Base-by-base conservation (phyloP, 1,139 yeast genomes). In the Diutina rugosa region DNA sequence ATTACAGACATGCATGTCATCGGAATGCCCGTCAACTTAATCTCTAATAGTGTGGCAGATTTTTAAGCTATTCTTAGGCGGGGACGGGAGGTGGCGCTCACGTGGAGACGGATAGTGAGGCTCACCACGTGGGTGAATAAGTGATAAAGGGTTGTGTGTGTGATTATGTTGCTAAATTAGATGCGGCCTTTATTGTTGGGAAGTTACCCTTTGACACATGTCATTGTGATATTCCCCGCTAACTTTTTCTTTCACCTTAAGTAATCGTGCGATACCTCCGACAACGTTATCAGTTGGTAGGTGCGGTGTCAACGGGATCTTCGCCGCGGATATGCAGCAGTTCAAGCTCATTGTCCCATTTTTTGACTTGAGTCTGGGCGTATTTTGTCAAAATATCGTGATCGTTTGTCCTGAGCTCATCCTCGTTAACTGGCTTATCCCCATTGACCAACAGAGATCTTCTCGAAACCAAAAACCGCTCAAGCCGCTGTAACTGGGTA, bases 401-500 rank as follows among this genome's bases (percentile, higher is more conserved):
- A 28, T 73, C 70, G 55, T 68, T 68, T 14, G 58, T 58, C 51
- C 64, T 65, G 53, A 64, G 58, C 12, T 64, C 64, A 29, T 61
- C 61, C n/a, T 63, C 62, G n/a, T 60, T 63, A 32, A 26, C 49
- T 6, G 30, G 30, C n/a, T 14, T 16, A 18, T 64, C 69, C n/a
- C 62, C 58, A 30, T 64, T 63, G 29, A 63, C 61, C 55, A 69
- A 60, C 0, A 67, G 64, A 21, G 74, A 65, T 30, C 87, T 69
- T 64, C 93, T 72, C 61, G 81, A 81, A 73, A 85, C 75, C 58
- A 86, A 68, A 62, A 87, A 84, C 58, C 86, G 69, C 60, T 80
- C 74, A 46, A 86, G 67, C 56, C 90, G 64, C 18, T 80, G 77
- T 59, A 77, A 65, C 60, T 77, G 78, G 41, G 67, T 76, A 16